A percentile compares a stretch with the other conserved stretches of the same genome.
phyloP scores from a whole-genome alignment of 169 alveolate genomes.

The Plasmodium adleri region DNA sequence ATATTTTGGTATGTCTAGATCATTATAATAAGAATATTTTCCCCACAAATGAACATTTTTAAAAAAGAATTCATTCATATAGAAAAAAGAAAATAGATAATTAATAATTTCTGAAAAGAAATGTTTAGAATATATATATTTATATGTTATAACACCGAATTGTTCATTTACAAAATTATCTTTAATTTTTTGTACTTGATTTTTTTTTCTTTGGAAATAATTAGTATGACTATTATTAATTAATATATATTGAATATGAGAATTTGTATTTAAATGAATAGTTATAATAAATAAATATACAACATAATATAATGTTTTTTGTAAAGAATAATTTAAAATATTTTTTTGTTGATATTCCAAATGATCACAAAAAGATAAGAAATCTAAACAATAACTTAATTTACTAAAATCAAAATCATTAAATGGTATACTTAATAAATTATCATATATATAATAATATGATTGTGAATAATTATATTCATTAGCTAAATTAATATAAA shows the following conservation, averaged over 20 bases:
- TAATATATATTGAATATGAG: slow-evolving; percentile 35
- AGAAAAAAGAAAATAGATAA: slow-evolving; percentile 54
- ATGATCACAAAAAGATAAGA: slow-evolving; percentile 46
- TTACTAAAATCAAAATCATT: slow-evolving; percentile 58
- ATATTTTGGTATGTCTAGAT: slow-evolving; percentile 42
- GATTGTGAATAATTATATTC: slow-evolving; percentile 58
- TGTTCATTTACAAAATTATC: slow-evolving; percentile 39
- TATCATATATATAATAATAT: slow-evolving; percentile 45
- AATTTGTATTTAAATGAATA: slow-evolving; percentile 29
- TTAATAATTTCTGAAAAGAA: slow-evolving; percentile 38
- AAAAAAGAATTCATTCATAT: slow-evolving; percentile 47
- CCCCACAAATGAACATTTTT: slow-evolving; percentile 68
- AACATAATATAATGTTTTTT: slow-evolving; percentile 22
- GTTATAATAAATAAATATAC: slow-evolving; percentile 36
- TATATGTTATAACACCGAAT: slow-evolving; percentile 46
- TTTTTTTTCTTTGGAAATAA: slow-evolving; percentile 8
- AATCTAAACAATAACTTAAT: slow-evolving; percentile 36
- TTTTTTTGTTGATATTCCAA: slow-evolving; percentile 47
- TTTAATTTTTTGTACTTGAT: slow-evolving; percentile 15
- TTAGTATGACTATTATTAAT: slow-evolving; percentile 36
- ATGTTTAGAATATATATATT: slow-evolving; percentile 44
- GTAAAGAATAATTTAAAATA: slow-evolving; percentile 25
- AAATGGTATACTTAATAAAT: slow-evolving; percentile 44
- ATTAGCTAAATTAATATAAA: slow-evolving; percentile 22
- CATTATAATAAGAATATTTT: slow-evolving; percentile 12